phyloP scores from a whole-genome alignment of 352 stramenopile species.

The Phytophthora fragariae region DNA sequence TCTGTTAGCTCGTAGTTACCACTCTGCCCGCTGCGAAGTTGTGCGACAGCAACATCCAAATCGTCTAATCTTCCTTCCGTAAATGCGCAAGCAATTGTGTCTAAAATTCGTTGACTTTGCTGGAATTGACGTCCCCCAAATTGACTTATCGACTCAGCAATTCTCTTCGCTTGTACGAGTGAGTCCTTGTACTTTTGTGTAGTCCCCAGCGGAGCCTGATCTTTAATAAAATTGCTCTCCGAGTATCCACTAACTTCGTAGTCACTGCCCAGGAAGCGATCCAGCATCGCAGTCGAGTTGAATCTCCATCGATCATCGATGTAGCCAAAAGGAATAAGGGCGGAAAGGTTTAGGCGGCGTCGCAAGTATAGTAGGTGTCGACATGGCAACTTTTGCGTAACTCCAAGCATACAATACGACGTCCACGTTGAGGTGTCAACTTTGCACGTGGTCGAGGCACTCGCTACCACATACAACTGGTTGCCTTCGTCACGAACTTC shows the following conservation, averaged over 20 bases:
- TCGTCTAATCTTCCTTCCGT: background rate
- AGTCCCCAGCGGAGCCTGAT: no score
- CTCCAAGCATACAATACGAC: conserved; percentile 9
- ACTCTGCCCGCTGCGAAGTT: no score
- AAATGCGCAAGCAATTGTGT: background rate
- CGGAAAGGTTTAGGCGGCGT: background rate
- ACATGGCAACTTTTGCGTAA: conserved; percentile 4
- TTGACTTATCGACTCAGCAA: background rate
- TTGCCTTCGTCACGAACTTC: background rate
- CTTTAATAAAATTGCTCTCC: background rate
- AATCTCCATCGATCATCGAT: background rate
- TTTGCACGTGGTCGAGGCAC: background rate
- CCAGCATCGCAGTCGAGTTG: conserved; percentile 11
- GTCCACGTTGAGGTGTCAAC: background rate
- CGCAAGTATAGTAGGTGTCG: conserved; percentile 11
- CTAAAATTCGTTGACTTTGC: background rate
- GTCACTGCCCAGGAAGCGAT: background rate
- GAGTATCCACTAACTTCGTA: background rate
- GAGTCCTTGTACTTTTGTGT: background rate
- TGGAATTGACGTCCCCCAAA: background rate
- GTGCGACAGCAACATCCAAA: background rate
- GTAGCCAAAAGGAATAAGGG: background rate
- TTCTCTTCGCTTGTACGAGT: background rate
- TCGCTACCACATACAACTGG: background rate
- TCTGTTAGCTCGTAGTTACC: no score